Evolutionary conservation across 73 alveolate species (phyloP).

Genomic region (Tetrahymena malaccensis): DNA sequence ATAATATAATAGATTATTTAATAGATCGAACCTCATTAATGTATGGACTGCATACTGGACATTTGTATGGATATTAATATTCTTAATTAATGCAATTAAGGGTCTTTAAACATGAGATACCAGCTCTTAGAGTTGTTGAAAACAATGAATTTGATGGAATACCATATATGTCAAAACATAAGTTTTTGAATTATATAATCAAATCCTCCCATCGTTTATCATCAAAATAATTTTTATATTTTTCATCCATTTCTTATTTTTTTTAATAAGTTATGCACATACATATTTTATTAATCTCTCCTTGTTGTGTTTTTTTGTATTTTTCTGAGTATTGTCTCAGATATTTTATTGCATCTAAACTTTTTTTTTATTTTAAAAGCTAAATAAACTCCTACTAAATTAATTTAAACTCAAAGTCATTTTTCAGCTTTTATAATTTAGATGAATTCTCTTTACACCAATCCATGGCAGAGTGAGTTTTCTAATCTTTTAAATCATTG

Average conservation of each 20-base stretch:
- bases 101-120: neutral
- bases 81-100: neutral
- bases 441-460: neutral
- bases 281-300: neutral
- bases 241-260: neutral
- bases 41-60: neutral
- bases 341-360: neutral
- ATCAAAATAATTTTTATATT: neutral
- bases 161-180: neutral
- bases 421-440: neutral
- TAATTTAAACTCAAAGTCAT: neutral
- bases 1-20: no score
- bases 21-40: neutral
- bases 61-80: neutral
- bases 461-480: neutral
- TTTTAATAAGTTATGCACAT: neutral
- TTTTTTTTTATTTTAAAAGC: neutral
- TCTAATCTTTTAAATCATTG: neutral
- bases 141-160: neutral
- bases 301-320: neutral
- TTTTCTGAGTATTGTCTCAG: neutral
- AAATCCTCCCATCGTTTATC: neutral
- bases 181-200: neutral
- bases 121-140: neutral
- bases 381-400: neutral